Conservation (phyloP, 345 rosid genomes). For the Dovyalis caffra region DNA sequence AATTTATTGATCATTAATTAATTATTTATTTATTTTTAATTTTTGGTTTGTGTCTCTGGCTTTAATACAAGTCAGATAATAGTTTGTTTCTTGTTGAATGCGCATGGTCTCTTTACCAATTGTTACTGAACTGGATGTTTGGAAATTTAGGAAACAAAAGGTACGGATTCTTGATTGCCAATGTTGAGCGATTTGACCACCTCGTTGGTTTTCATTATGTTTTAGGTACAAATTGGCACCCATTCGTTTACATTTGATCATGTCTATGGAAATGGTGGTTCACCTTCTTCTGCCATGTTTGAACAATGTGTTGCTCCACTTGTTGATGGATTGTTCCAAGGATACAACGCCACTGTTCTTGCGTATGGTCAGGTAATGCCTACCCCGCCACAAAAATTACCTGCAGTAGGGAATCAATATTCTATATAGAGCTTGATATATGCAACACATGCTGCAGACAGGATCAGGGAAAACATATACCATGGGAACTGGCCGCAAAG, state of each 20-base stretch:
- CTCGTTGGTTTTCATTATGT: slow-evolving; percentile 16
- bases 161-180: too few relatives aligned
- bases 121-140: too few relatives aligned
- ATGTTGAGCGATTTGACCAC: too few relatives aligned
- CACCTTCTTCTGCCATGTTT: slow-evolving; percentile 74
- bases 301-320: slow-evolving; percentile 84
- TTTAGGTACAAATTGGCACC: slow-evolving; percentile 85
- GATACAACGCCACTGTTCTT: slow-evolving; percentile 97
- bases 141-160: not conserved
- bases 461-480: slow-evolving; percentile 99
- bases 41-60: too few relatives aligned
- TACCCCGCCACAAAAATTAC: not conserved
- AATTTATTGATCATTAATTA: too few relatives aligned
- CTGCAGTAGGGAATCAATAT: too few relatives aligned
- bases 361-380: slow-evolving; percentile 90
- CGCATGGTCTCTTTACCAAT: too few relatives aligned
- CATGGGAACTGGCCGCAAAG: slow-evolving; percentile 88
- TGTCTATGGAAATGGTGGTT: slow-evolving; percentile 79
- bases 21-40: too few relatives aligned
- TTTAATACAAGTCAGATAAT: too few relatives aligned
- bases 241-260: slow-evolving; percentile 97
- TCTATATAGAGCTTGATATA: too few relatives aligned
- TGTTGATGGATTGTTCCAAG: slow-evolving; percentile 90
- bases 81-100: too few relatives aligned
- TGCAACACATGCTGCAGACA: slow-evolving; percentile 46